phyloP scores from a whole-genome alignment of 768 basidiomycete genomes.

The Heimioporus sp. region DNA sequence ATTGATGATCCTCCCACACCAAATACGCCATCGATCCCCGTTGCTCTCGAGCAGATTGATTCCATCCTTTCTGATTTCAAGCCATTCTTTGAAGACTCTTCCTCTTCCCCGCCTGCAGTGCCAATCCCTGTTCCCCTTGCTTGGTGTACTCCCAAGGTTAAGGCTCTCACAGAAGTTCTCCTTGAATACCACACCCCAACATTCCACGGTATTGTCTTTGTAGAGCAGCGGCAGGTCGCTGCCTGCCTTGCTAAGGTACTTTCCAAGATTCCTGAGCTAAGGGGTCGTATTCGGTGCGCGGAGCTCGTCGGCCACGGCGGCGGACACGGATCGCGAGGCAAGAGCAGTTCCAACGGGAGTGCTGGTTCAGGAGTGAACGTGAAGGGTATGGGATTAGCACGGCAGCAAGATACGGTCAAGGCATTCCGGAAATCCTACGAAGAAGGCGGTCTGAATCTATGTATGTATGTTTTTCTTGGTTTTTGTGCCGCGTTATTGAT shows the following conservation, averaged over 20 bases:
- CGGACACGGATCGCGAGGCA: constrained; percentile 25
- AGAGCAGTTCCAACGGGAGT: constrained; percentile 15
- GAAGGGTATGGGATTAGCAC: constrained; percentile 50
- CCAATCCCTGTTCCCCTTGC: constrained; percentile 46
- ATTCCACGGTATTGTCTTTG: constrained; percentile 86
- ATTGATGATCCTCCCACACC: constrained; percentile 21
- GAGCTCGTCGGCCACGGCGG: constrained; percentile 72
- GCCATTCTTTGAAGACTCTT: constrained; percentile 36
- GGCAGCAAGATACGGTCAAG: constrained; percentile 58
- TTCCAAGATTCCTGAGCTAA: constrained; percentile 54
- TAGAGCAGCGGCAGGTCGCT: constrained; percentile 82
- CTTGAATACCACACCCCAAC: constrained; percentile 46
- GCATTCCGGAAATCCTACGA: constrained; percentile 69
- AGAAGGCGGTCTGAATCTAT: constrained; percentile 60
- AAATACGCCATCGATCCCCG: constrained; percentile 28
- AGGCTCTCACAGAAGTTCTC: constrained; percentile 59
- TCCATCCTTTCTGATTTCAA: constrained; percentile 46
- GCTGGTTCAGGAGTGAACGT: constrained; percentile 33
- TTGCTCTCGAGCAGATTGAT: constrained; percentile 47
- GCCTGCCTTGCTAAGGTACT: constrained; percentile 65
- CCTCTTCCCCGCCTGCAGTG: constrained; percentile 25
- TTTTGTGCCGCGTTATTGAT: background rate
- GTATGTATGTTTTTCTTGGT: constrained; percentile 40
- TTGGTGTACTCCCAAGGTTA: constrained; percentile 77
- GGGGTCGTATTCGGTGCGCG: constrained; percentile 54